Conservation (phyloP, 148 eudicot species). For the Vaccinium darrowii region DNA sequence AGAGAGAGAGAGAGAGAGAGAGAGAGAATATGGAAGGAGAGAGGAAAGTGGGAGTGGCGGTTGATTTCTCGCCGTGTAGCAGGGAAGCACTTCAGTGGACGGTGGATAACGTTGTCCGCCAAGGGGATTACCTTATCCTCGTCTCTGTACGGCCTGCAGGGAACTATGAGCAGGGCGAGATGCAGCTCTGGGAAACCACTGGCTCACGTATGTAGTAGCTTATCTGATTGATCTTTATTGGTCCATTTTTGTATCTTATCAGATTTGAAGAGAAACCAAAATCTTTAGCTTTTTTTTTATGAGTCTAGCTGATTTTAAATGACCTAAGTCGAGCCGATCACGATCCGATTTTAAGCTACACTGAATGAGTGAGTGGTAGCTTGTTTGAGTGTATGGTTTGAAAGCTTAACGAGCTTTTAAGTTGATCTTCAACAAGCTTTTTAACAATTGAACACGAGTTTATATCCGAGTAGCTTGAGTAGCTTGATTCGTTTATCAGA, state of each 20-base stretch:
- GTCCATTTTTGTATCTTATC: background rate
- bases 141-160: slow-evolving; percentile 34
- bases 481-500: too few species aligned
- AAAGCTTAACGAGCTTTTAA: too few species aligned
- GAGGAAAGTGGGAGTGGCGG: slow-evolving; percentile 72
- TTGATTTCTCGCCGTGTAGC: slow-evolving; percentile 74
- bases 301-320: too few species aligned
- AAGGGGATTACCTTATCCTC: slow-evolving; percentile 71
- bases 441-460: too few species aligned
- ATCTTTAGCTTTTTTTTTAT: too few species aligned
- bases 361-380: too few species aligned
- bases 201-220: slow-evolving; percentile 63
- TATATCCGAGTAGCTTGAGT: too few species aligned
- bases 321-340: too few species aligned
- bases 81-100: slow-evolving; percentile 71
- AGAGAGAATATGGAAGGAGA: slow-evolving; percentile 33
- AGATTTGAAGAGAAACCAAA: too few species aligned
- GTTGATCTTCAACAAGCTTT: too few species aligned
- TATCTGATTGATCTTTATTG: background rate
- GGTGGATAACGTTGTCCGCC: slow-evolving; percentile 48
- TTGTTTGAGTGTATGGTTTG: too few species aligned
- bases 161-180: slow-evolving; percentile 54
- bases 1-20: slow-evolving; percentile 8
- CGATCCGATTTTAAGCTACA: too few species aligned
- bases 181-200: slow-evolving; percentile 81